Evolutionary conservation across 768 basidiomycete genomes (phyloP).

Genomic region (Pleurotus djamor): DNA sequence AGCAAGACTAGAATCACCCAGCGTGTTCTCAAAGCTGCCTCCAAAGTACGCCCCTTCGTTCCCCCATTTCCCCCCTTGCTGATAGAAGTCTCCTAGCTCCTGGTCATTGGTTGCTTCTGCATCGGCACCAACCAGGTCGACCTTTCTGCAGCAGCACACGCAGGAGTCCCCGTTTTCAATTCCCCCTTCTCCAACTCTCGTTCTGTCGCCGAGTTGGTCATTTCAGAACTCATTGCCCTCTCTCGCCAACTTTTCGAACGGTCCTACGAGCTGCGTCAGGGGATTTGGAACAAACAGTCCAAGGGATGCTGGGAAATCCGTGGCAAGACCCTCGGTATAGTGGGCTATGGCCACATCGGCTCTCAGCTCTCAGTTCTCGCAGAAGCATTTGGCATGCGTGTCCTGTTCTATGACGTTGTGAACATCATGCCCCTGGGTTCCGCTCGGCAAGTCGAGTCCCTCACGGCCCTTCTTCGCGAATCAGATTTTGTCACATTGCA

Average conservation of each 20-base stretch:
- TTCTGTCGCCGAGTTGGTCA: constrained; percentile 97
- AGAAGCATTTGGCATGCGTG: constrained; percentile 94
- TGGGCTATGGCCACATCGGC: constrained; percentile 99
- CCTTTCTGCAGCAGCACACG: constrained; percentile 73
- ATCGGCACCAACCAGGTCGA: constrained; percentile 99
- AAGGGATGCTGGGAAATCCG: constrained; percentile 98
- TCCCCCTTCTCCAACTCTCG: constrained; percentile 99
- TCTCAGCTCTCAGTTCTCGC: constrained; percentile 95
- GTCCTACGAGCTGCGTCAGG: constrained; percentile 80
- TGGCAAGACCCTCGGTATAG: constrained; percentile 96
- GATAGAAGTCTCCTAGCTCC: constrained; percentile 54
- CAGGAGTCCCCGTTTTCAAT: constrained; percentile 98
- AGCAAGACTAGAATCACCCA: constrained; percentile 97
- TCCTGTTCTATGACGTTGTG: constrained; percentile 92
- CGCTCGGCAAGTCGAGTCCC: constrained; percentile 84
- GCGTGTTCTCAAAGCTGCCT: constrained; percentile 81
- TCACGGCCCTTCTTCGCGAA: constrained; percentile 67
- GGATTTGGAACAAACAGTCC: constrained; percentile 98
- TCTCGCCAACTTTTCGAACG: constrained; percentile 94
- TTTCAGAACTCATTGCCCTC: constrained; percentile 90
- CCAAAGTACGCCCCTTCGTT: constrained; percentile 55
- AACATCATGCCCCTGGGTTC: constrained; percentile 98
- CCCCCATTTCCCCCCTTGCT: not conserved
- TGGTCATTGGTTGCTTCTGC: constrained; percentile 98
- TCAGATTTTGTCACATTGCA: constrained; percentile 97